These are phyloP conservation scores for Sordariomycetes sp. DNA, from an alignment of 2,329 filamentous ascomycete genomes.

Conservation along the genomic window DNA sequence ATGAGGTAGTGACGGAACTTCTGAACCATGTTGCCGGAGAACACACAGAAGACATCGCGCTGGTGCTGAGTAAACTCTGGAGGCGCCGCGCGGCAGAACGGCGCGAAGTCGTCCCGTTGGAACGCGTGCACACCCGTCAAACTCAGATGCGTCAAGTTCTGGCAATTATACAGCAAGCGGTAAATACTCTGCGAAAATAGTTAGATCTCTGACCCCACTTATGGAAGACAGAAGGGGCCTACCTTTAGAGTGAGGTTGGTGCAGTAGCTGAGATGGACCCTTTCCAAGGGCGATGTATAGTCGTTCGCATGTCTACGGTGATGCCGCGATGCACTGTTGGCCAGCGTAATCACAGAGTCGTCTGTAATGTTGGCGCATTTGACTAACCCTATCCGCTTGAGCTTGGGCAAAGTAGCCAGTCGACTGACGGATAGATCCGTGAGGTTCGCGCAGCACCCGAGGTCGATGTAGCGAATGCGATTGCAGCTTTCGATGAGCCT, in stretches of 20 bases:
- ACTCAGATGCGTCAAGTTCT: conserved; percentile 85
- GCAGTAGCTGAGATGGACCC: conserved; percentile 95
- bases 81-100: conserved; percentile 81
- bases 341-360: conserved; percentile 75
- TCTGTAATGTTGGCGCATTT: conserved; percentile 91
- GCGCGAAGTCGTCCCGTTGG: conserved; percentile 71
- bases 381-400: conserved; percentile 89
- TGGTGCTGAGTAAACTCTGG: conserved; percentile 94
- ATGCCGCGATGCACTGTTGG: conserved; percentile 59
- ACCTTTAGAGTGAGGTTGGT: conserved; percentile 74
- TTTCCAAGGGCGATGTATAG: conserved; percentile 63
- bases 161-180: conserved; percentile 79
- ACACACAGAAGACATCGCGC: conserved; percentile 92
- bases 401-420: conserved; percentile 78
- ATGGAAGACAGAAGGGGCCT: conserved; percentile 21
- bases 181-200: conserved; percentile 64
- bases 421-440: conserved; percentile 82
- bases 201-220: conserved; percentile 2
- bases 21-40: conserved; percentile 77
- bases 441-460: conserved; percentile 86
- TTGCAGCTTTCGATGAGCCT: conserved; percentile 80
- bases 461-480: conserved; percentile 91
- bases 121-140: conserved; percentile 92
- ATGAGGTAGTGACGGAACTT: conserved; percentile 74
- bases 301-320: conserved; percentile 40